phyloP scores from a whole-genome alignment of 106 monocot species.

The Platanthera guangdongensis region DNA sequence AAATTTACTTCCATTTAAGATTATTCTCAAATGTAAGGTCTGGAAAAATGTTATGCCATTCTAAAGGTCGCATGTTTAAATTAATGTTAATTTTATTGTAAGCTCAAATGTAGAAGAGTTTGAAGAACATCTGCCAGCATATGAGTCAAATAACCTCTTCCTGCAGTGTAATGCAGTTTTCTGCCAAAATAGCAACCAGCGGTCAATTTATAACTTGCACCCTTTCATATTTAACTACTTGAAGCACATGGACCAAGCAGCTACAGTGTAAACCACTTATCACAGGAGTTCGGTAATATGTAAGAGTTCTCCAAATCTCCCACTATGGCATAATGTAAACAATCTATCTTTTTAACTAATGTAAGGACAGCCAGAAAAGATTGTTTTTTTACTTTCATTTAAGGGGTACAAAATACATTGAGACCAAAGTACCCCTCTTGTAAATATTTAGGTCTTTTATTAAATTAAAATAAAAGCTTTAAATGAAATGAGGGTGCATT shows the following conservation, averaged over 20 bases:
- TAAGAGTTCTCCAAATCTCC: conserved; percentile 39
- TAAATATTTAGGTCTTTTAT: too few relatives aligned
- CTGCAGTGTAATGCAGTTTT: conserved; percentile 78
- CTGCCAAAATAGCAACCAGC: conserved; percentile 18
- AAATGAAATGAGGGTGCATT: too few relatives aligned
- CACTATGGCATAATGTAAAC: conserved; percentile 21
- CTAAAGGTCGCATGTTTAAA: too few relatives aligned
- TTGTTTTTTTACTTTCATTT: too few relatives aligned
- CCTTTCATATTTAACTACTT: background rate
- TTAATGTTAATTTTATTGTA: background rate
- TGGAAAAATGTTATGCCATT: too few relatives aligned
- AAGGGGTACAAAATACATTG: too few relatives aligned
- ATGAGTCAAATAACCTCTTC: too few relatives aligned
- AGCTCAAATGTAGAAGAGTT: background rate
- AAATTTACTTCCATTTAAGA: too few relatives aligned
- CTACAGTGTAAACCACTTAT: conserved; percentile 29
- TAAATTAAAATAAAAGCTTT: too few relatives aligned
- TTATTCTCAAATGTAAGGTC: too few relatives aligned
- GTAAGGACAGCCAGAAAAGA: too few relatives aligned
- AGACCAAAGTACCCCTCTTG: too few relatives aligned
- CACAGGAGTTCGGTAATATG: conserved; percentile 38
- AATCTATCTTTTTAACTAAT: conserved; percentile 58
- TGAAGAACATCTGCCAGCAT: background rate
- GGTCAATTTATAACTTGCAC: background rate
- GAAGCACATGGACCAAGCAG: background rate